Evolutionary conservation across 2,329 filamentous ascomycete genomes (phyloP).

Genomic region (Alternaria alternata): DNA sequence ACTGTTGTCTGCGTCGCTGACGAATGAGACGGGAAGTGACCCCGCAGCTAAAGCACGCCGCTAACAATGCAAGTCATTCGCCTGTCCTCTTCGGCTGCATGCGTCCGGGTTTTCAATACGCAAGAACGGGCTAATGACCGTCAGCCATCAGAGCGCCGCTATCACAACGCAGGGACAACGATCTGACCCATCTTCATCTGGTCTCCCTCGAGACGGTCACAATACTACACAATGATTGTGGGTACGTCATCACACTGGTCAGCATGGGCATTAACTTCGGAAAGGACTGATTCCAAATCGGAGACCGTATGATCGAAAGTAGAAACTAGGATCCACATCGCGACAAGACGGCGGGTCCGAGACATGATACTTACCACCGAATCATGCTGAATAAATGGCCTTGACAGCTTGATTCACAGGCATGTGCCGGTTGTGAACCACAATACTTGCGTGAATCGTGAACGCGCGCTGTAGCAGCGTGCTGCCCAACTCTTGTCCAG

Average conservation of each 20-base stretch:
- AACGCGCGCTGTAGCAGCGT: neutral
- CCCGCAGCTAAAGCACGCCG: slow-evolving; percentile 40
- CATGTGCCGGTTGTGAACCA: slow-evolving; percentile 5
- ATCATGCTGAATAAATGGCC: slow-evolving; percentile 27
- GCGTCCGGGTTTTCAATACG: slow-evolving; percentile 23
- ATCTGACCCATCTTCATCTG: slow-evolving; percentile 25
- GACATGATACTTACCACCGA: slow-evolving; percentile 24
- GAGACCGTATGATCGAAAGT: slow-evolving; percentile 25
- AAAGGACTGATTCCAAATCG: slow-evolving; percentile 21
- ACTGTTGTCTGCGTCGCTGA: slow-evolving; percentile 22
- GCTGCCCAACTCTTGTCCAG: slow-evolving; percentile 4
- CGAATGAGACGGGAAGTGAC: slow-evolving; percentile 39
- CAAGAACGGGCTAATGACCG: slow-evolving; percentile 39
- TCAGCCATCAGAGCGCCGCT: slow-evolving; percentile 24
- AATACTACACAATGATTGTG: slow-evolving; percentile 9
- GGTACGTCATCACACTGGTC: slow-evolving; percentile 29
- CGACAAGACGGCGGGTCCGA: slow-evolving; percentile 25
- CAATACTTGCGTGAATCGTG: neutral
- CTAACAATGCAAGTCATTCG: slow-evolving; percentile 51
- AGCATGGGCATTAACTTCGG: slow-evolving; percentile 19
- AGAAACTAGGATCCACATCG: slow-evolving; percentile 31
- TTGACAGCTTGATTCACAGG: slow-evolving; percentile 21
- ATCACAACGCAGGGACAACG: slow-evolving; percentile 34
- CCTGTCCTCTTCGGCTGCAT: slow-evolving; percentile 38
- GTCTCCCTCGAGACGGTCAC: slow-evolving; percentile 19